Conservation (phyloP, 2,329 filamentous ascomycete species). For the Colletotrichum orbiculare region DNA sequence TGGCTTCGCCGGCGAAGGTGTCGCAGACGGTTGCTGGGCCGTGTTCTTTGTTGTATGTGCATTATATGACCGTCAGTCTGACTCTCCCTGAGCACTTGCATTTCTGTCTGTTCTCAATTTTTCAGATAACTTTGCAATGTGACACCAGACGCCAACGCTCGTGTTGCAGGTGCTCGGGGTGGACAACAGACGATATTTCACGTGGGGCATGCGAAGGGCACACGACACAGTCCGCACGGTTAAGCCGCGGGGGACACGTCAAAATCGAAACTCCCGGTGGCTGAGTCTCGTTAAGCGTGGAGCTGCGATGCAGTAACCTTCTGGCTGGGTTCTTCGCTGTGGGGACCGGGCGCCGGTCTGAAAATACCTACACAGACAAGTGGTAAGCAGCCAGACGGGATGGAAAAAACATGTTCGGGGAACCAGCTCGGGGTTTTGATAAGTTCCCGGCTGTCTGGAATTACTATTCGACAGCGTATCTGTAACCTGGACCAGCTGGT, state of each 20-base stretch:
- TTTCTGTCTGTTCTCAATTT: conserved; percentile 11
- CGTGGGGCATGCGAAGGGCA: conserved; percentile 16
- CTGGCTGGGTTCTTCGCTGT: conserved; percentile 24
- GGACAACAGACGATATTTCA: conserved; percentile 7
- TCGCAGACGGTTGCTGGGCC: too few species aligned
- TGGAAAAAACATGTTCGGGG: not conserved
- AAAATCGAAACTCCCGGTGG: conserved; percentile 24
- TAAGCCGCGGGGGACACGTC: conserved; percentile 16
- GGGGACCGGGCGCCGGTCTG: conserved; percentile 22
- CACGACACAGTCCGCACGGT: conserved; percentile 10
- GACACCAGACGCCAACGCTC: conserved; percentile 17
- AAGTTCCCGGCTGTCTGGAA: not conserved
- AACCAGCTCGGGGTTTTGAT: not conserved
- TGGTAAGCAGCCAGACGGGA: not conserved
- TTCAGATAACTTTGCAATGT: not conserved
- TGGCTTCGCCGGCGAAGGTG: too few species aligned
- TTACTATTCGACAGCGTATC: too few species aligned
- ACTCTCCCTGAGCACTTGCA: conserved; percentile 5
- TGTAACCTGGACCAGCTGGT: not conserved
- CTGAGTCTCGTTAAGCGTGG: conserved; percentile 28
- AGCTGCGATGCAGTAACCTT: conserved; percentile 20
- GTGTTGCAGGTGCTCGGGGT: conserved; percentile 25
- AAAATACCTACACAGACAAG: conserved; percentile 1
- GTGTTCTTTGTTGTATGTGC: not conserved
- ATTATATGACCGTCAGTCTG: not conserved